Evolutionary conservation across 1,284 basidiomycete species (phyloP), one percentile per base, ranked within the genome.

Genomic region (Trametes polyzona): DNA sequence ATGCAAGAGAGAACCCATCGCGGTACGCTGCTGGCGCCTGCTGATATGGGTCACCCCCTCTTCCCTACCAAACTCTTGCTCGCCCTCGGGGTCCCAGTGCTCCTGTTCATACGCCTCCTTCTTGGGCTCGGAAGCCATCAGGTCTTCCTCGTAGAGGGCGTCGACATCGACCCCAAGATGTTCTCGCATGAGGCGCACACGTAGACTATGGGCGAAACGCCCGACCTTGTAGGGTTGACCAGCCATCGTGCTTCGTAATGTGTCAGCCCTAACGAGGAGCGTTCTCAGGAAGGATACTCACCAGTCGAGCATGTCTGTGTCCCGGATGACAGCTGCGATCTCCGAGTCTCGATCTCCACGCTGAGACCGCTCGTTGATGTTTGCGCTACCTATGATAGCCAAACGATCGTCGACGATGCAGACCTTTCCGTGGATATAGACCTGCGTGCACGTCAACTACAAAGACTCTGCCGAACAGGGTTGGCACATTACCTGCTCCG

Each of bases 321-420:
- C 96, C 56, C 95, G 83, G 51, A 99, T 90, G 43, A 99, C 87
- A 37, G 92, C 88, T 4, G 95, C 93, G 19, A 99, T 75, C 71
- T 99, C 96, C 5, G 96, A 98, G 73, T 99, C 96, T 40, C 97
- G 88, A 73, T 99, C 96, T 35, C 96, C 96, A 21, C 94, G 83
- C 72, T 95, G 93, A 29, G 93, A 96, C 30, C 96, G 87, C 73
- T 99, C 96, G 71, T 99, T 99, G 79, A 99, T 96, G 72, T 99
- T 99, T 17, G 96, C 96, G 56, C 95, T 97, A n/a, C 96, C 96
- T 65, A 98, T 98, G 63, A 99, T 94, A n/a, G 89, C 96, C 40
- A 97, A 80, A 30, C 95, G 88, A 69, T 99, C 96, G 71, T 99
- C 97, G 10, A 98, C 95, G 52, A 99, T 89, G 78, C 96, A 96